Evolutionary conservation across 1,139 yeast species (phyloP).

Genomic region (Geotrichum histeridarum): DNA sequence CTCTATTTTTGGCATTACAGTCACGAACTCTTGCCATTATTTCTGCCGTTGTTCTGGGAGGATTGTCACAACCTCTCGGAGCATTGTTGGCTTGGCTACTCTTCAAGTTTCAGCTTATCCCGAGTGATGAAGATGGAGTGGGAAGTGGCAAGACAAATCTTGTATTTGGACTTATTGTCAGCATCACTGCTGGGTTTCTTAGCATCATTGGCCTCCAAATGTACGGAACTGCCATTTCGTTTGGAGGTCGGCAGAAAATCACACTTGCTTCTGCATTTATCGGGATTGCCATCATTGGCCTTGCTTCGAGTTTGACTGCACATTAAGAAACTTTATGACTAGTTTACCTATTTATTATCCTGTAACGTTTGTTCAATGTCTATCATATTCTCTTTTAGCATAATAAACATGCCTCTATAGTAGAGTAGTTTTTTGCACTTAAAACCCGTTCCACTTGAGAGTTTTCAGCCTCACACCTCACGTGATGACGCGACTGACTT

Average conservation of each 20-base stretch:
- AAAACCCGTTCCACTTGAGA: neutral
- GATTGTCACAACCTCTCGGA: constrained; percentile 83
- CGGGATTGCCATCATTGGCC: constrained; percentile 34
- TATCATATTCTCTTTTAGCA: neutral
- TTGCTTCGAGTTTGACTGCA: constrained; percentile 16
- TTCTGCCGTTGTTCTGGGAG: constrained; percentile 68
- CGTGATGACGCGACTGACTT: neutral
- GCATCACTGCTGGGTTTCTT: constrained; percentile 79
- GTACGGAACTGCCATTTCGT: constrained; percentile 72
- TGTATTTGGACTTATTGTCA: constrained; percentile 57
- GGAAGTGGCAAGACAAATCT: constrained; percentile 26
- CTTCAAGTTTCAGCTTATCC: constrained; percentile 42
- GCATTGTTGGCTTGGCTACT: constrained; percentile 67
- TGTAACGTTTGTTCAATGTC: neutral
- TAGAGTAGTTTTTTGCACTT: no score
- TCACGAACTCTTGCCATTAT: constrained; percentile 60
- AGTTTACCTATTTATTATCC: neutral
- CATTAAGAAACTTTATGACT: neutral
- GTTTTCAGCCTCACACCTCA: neutral
- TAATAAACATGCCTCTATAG: no score
- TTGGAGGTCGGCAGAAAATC: constrained; percentile 49
- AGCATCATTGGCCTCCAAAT: constrained; percentile 76
- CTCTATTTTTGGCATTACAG: constrained; percentile 67
- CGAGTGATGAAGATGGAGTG: constrained; percentile 32
- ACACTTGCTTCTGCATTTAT: constrained; percentile 32